phyloP scores from a whole-genome alignment of 257 asterid species.

The Catharanthus roseus region DNA sequence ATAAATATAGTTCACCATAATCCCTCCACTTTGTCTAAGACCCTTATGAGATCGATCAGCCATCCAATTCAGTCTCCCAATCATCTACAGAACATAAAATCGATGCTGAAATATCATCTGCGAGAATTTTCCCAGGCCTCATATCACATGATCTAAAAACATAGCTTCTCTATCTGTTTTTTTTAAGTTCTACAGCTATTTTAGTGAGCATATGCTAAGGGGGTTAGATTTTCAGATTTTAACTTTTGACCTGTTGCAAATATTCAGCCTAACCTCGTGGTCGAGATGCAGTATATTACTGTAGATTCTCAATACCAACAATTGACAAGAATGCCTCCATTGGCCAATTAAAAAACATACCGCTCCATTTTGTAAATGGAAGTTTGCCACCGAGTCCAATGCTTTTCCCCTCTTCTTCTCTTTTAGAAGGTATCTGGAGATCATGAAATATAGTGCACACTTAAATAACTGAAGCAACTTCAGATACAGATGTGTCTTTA shows the following conservation, averaged over 20 bases:
- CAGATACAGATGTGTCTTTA: background rate
- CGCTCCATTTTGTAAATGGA: slow-evolving; percentile 98
- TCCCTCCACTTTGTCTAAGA: slow-evolving; percentile 78
- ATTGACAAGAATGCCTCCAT: background rate
- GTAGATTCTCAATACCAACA: background rate
- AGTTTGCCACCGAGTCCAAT: slow-evolving; percentile 89
- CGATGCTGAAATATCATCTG: slow-evolving; percentile 11
- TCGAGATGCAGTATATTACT: background rate
- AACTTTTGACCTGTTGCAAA: background rate
- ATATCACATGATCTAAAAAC: background rate
- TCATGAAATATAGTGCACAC: background rate
- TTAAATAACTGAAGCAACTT: slow-evolving; percentile 10
- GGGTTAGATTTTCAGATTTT: background rate
- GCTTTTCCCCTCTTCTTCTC: slow-evolving; percentile 96
- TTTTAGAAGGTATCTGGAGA: slow-evolving; percentile 72
- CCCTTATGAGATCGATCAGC: slow-evolving; percentile 90
- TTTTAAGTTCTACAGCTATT: background rate
- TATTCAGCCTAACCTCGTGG: background rate
- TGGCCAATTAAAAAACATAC: slow-evolving; percentile 41
- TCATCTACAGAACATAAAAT: slow-evolving; percentile 40
- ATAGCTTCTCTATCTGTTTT: too few species aligned
- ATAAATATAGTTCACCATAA: slow-evolving; percentile 88
- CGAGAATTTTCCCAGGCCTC: background rate
- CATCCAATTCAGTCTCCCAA: slow-evolving; percentile 93
- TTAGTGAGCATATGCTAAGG: background rate